Percentiles rank a stretch among this genome's conserved stretches.
phyloP scores from a whole-genome alignment of 192 early-diverging fungal species.

The Backusella morwellensis region DNA sequence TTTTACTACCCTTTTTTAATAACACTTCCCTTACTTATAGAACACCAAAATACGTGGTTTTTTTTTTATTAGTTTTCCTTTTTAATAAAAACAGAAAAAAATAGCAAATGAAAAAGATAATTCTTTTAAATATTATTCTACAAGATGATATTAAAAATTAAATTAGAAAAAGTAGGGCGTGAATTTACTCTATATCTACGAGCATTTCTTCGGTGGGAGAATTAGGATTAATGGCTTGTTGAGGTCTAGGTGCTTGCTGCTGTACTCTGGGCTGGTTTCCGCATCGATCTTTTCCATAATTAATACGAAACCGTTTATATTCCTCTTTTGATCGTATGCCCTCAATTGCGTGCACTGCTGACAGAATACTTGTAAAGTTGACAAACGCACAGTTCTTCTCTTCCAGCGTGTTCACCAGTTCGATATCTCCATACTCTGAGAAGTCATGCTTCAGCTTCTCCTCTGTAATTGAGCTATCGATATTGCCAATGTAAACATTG shows the following conservation, averaged over 20 bases:
- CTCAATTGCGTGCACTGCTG: conserved; percentile 80
- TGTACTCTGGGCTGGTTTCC: conserved; percentile 64
- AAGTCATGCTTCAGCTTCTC: conserved; percentile 77
- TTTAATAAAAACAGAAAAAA: too few relatives aligned
- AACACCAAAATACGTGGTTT: not conserved
- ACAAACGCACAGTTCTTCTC: conserved; percentile 89
- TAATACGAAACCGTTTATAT: conserved; percentile 60
- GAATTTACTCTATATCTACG: not conserved
- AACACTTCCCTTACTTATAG: too few relatives aligned
- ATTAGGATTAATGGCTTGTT: not conserved
- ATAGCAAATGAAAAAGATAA: not conserved
- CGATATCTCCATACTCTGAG: conserved; percentile 82
- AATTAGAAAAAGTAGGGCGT: not conserved
- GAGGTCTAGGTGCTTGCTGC: not conserved
- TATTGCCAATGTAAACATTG: conserved; percentile 79
- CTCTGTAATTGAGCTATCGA: conserved; percentile 62
- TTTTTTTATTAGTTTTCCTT: not conserved
- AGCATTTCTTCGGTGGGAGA: not conserved
- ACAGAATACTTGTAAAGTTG: conserved; percentile 76
- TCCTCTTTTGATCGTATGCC: conserved; percentile 57
- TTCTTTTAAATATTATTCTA: not conserved
- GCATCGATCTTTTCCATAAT: conserved; percentile 90
- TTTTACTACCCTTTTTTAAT: too few relatives aligned
- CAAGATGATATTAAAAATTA: not conserved
- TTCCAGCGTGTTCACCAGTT: conserved; percentile 76